Percentiles rank a stretch among this genome's conserved stretches.
Evolutionary conservation across 2,329 filamentous ascomycete genomes (phyloP).

Genomic region (Elsinoe batatas): DNA sequence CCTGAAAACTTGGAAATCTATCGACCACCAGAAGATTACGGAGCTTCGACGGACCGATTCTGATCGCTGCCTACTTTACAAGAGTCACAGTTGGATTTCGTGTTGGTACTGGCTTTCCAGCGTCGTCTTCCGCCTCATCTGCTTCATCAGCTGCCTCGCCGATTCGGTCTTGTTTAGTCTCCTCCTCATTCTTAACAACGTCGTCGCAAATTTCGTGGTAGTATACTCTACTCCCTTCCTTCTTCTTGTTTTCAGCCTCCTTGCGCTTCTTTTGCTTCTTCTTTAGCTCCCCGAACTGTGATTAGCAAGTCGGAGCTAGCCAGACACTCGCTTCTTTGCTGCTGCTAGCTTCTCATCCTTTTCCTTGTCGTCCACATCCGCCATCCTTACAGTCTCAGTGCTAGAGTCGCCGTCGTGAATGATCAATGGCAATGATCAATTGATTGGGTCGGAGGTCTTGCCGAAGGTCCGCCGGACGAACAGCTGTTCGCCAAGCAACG

Average conservation of each 20-base stretch:
- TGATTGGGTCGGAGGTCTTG: neutral
- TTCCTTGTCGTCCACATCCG: conserved; percentile 74
- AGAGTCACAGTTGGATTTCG: conserved; percentile 58
- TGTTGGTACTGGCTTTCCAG: neutral
- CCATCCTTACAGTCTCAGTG: conserved; percentile 44
- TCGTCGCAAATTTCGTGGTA: conserved; percentile 27
- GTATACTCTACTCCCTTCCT: conserved; percentile 34
- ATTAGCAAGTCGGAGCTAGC: conserved; percentile 23
- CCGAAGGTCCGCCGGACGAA: neutral
- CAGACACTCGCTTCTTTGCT: conserved; percentile 68
- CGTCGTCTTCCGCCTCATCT: conserved; percentile 23
- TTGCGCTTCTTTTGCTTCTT: conserved; percentile 75
- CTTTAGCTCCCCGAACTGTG: conserved; percentile 81
- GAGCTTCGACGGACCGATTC: conserved; percentile 65
- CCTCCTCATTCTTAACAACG: conserved; percentile 17
- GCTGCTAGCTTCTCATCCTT: conserved; percentile 92
- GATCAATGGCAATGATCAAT: neutral
- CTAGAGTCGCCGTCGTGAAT: neutral
- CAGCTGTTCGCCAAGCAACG: conserved; percentile 2
- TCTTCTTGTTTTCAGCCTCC: conserved; percentile 49
- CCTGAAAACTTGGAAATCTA: conserved; percentile 13
- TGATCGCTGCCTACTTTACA: conserved; percentile 77
- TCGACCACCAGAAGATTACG: neutral
- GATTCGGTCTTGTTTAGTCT: too few species aligned
- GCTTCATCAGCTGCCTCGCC: conserved; percentile 22